Conservation (phyloP, 305 asterid genomes). For the Andrographis paniculata region DNA sequence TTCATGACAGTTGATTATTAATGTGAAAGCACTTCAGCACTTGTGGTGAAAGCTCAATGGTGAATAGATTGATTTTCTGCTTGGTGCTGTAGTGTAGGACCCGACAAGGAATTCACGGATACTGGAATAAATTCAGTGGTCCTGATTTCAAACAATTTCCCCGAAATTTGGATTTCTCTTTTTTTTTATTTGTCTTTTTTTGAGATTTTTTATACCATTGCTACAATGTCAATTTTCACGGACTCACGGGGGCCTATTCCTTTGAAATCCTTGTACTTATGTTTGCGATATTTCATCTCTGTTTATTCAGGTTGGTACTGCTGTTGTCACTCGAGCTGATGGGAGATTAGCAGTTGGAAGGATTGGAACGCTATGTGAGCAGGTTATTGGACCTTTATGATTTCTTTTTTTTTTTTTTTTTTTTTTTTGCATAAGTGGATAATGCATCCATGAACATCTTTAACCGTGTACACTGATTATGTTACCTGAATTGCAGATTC, state of each 20-base stretch:
- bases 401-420: background rate
- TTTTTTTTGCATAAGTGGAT: no score
- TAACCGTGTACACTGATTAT: constrained; percentile 18
- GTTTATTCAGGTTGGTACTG: constrained; percentile 86
- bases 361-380: constrained; percentile 95
- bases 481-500: constrained; percentile 56
- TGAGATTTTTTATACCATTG: no score
- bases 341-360: constrained; percentile 97
- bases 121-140: no score
- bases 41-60: background rate
- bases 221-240: background rate
- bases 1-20: background rate
- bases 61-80: background rate
- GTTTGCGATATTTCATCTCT: constrained; percentile 15
- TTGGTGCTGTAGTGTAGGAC: background rate
- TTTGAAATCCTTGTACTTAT: constrained; percentile 7
- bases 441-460: constrained; percentile 11
- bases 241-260: no score
- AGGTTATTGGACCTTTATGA: constrained; percentile 36
- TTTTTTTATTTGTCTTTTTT: no score
- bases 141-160: no score
- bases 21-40: background rate
- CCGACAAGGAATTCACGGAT: no score
- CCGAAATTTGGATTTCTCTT: no score
- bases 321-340: constrained; percentile 82